Conservation (phyloP, 208 protist genomes). For the Jaenimonas drosophilae region DNA sequence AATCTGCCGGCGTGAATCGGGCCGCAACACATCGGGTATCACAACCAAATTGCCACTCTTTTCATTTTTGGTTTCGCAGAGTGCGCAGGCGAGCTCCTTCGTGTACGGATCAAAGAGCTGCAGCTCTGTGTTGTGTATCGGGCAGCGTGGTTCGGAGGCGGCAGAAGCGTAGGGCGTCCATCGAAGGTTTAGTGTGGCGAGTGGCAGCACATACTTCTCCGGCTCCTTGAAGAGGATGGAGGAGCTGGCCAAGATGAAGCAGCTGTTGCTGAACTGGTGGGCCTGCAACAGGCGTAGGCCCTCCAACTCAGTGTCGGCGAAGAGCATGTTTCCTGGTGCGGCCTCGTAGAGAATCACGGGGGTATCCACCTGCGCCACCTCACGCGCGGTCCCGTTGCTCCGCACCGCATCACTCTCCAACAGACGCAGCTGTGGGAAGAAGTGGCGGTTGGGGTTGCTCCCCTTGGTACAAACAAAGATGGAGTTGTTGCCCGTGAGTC, state of each 20-base stretch:
- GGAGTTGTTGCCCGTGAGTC: conserved; percentile 42
- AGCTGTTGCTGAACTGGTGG: conserved; percentile 35
- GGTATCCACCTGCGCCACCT: conserved; percentile 31
- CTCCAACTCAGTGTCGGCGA: conserved; percentile 68
- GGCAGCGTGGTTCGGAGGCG: conserved; percentile 63
- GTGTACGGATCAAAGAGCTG: conserved; percentile 75
- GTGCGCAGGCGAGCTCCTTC: conserved; percentile 66
- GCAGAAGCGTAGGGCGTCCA: conserved; percentile 63
- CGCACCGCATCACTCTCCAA: conserved; percentile 20
- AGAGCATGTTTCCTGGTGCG: conserved; percentile 78
- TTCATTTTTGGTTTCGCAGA: conserved; percentile 46
- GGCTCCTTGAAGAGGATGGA: conserved; percentile 68
- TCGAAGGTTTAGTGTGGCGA: conserved; percentile 53
- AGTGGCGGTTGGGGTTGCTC: conserved; percentile 49
- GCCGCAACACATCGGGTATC: conserved; percentile 65
- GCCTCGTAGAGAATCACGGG: conserved; percentile 77
- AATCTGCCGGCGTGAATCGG: conserved; percentile 55
- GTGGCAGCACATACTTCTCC: conserved; percentile 45
- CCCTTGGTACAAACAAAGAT: conserved; percentile 82
- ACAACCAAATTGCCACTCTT: conserved; percentile 37
- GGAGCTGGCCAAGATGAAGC: conserved; percentile 59
- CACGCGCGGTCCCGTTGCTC: conserved; percentile 8
- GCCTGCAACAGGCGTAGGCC: conserved; percentile 38
- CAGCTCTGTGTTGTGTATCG: conserved; percentile 60
- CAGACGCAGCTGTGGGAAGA: conserved; percentile 72